These are phyloP conservation scores for Saccharomyces hybrid DNA, from an alignment of 1,139 yeast genomes.

Conservation along the genomic window DNA sequence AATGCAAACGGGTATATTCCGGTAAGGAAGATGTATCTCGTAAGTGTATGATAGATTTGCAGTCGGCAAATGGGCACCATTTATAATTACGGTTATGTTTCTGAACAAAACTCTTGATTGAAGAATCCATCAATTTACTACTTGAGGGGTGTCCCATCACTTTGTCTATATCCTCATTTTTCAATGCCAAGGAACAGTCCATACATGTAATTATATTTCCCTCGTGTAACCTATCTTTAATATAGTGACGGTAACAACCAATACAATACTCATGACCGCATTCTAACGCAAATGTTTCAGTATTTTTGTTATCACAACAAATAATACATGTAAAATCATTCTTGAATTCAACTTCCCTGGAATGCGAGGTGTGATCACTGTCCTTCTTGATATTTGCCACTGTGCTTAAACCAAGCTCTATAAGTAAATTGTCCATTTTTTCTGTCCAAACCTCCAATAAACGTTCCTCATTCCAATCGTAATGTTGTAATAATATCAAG, in stretches of 20 bases:
- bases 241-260: slow-evolving; percentile 57
- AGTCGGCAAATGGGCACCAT: slow-evolving; percentile 89
- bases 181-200: slow-evolving; percentile 36
- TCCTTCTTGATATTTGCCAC: slow-evolving; percentile 7
- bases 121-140: slow-evolving; percentile 28
- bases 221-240: slow-evolving; percentile 42
- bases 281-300: slow-evolving; percentile 43
- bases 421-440: slow-evolving; percentile 40
- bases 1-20: slow-evolving; percentile 32
- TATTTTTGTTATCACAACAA: slow-evolving; percentile 53
- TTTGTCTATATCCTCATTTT: slow-evolving; percentile 31
- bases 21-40: slow-evolving; percentile 29
- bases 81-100: slow-evolving; percentile 43
- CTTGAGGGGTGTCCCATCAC: slow-evolving; percentile 32
- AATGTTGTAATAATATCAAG: slow-evolving; percentile 49
- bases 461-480: slow-evolving; percentile 68
- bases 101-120: slow-evolving; percentile 47
- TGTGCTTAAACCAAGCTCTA: slow-evolving; percentile 43
- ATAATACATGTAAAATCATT: slow-evolving; percentile 47
- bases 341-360: slow-evolving; percentile 23
- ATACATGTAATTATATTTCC: slow-evolving; percentile 66
- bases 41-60: slow-evolving; percentile 53
- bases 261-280: slow-evolving; percentile 70
- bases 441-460: slow-evolving; percentile 63
- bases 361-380: slow-evolving; percentile 7